Evolutionary conservation across 306 rosid genomes (phyloP).

Genomic region (Prunus padus): DNA sequence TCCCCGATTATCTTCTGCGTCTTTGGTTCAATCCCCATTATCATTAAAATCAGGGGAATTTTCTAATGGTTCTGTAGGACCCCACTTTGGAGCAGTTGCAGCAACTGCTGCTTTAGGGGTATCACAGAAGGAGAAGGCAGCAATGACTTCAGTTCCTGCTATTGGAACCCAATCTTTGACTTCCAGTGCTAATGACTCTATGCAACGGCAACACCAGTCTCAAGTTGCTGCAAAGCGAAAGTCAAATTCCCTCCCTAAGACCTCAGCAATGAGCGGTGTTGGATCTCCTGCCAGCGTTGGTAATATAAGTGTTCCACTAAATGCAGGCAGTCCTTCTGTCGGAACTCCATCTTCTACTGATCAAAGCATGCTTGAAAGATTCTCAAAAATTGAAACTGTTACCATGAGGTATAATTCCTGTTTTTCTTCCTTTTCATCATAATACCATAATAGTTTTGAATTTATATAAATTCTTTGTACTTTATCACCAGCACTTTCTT

Average conservation of each 20-base stretch:
- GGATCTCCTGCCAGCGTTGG: constrained; percentile 90
- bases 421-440: constrained; percentile 14
- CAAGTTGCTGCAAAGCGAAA: constrained; percentile 67
- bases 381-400: constrained; percentile 72
- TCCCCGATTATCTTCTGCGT: constrained; percentile 77
- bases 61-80: constrained; percentile 82
- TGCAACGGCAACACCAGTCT: constrained; percentile 84
- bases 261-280: constrained; percentile 71
- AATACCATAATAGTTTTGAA: not conserved
- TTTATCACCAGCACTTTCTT: not conserved
- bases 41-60: constrained; percentile 90
- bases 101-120: constrained; percentile 45
- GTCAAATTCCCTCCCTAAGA: constrained; percentile 80
- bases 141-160: constrained; percentile 53
- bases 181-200: constrained; percentile 70
- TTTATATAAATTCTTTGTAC: not conserved
- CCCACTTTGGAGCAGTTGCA: constrained; percentile 65
- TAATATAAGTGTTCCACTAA: constrained; percentile 57
- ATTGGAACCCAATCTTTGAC: constrained; percentile 67
- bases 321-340: constrained; percentile 81
- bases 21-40: constrained; percentile 74
- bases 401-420: constrained; percentile 58
- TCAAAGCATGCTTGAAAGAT: constrained; percentile 61
- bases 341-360: constrained; percentile 61
- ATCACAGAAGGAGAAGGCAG: constrained; percentile 74